These are phyloP conservation scores for Diplodia scrobiculata DNA, from an alignment of 2,329 filamentous ascomycete species.

Conservation along the genomic window DNA sequence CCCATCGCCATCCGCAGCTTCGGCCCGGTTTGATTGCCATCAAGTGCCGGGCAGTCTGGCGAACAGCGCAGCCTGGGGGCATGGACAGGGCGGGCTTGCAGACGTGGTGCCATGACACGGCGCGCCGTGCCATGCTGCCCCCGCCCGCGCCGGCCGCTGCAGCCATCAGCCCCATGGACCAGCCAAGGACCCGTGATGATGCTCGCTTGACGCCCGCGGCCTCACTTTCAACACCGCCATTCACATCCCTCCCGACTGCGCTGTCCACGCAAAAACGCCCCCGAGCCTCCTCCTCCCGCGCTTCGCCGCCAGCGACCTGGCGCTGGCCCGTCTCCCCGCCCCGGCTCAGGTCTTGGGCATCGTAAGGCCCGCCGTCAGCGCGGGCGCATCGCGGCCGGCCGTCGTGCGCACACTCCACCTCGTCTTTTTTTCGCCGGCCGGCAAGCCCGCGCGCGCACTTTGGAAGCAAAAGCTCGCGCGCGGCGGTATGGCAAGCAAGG, in stretches of 20 bases:
- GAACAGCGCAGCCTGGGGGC: conserved; percentile 22
- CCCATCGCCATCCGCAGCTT: conserved; percentile 24
- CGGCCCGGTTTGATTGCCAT: conserved; percentile 27
- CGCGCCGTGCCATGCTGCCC: conserved; percentile 21
- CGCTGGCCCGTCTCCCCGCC: conserved; percentile 15
- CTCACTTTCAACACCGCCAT: conserved; percentile 26
- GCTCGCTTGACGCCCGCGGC: conserved; percentile 24
- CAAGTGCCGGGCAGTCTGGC: conserved; percentile 14
- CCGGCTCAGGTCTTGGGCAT: conserved; percentile 1
- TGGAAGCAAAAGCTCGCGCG: not conserved
- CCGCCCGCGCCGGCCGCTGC: not conserved
- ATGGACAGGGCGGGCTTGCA: not conserved
- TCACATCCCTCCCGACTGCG: conserved; percentile 8
- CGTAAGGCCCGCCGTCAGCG: conserved; percentile 7
- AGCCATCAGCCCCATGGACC: conserved; percentile 7
- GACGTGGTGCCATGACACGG: conserved; percentile 24
- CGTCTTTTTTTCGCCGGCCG: conserved; percentile 23
- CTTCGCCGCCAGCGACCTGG: not conserved
- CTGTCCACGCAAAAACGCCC: conserved; percentile 5
- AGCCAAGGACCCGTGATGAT: conserved; percentile 6
- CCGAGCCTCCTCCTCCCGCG: not conserved
- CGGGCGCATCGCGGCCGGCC: conserved; percentile 20
- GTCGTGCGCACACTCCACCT: conserved; percentile 16
- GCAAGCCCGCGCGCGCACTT: conserved; percentile 1
- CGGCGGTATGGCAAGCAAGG: conserved; percentile 10